Evolutionary conservation across 495 filamentous ascomycete species (phyloP).

Genomic region (Talaromyces thailandensis): DNA sequence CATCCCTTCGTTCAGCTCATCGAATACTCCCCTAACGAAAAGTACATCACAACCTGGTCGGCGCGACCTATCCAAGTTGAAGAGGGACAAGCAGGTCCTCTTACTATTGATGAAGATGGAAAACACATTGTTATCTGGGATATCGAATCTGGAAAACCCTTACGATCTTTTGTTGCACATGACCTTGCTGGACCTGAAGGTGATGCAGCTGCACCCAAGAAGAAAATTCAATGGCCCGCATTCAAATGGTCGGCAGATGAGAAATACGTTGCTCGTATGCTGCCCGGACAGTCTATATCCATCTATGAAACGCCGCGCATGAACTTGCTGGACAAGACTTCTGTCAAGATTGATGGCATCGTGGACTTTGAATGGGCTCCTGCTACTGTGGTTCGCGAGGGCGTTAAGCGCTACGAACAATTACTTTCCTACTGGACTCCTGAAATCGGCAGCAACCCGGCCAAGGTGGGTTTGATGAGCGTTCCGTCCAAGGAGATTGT

Average conservation of each 20-base stretch:
- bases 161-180: constrained; percentile 85
- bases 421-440: constrained; percentile 98
- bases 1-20: constrained; percentile 93
- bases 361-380: constrained; percentile 98
- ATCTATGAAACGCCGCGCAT: constrained; percentile 92
- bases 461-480: constrained; percentile 91
- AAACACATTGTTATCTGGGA: constrained; percentile 99
- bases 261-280: constrained; percentile 91
- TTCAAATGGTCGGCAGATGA: constrained; percentile 99
- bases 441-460: constrained; percentile 96
- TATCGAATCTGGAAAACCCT: constrained; percentile 76
- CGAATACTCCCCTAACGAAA: constrained; percentile 90
- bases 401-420: constrained; percentile 84
- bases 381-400: constrained; percentile 64
- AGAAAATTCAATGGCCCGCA: constrained; percentile 94
- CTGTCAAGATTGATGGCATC: constrained; percentile 90
- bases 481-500: constrained; percentile 90
- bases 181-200: constrained; percentile 53
- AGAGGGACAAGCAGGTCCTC: constrained; percentile 64
- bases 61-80: constrained; percentile 84
- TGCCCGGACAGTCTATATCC: constrained; percentile 78
- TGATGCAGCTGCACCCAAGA: constrained; percentile 66
- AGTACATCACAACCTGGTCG: constrained; percentile 94
- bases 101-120: constrained; percentile 87
- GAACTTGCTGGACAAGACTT: constrained; percentile 79